phyloP scores from a whole-genome alignment of 208 protist species.

The Herpetomonas muscarum region DNA sequence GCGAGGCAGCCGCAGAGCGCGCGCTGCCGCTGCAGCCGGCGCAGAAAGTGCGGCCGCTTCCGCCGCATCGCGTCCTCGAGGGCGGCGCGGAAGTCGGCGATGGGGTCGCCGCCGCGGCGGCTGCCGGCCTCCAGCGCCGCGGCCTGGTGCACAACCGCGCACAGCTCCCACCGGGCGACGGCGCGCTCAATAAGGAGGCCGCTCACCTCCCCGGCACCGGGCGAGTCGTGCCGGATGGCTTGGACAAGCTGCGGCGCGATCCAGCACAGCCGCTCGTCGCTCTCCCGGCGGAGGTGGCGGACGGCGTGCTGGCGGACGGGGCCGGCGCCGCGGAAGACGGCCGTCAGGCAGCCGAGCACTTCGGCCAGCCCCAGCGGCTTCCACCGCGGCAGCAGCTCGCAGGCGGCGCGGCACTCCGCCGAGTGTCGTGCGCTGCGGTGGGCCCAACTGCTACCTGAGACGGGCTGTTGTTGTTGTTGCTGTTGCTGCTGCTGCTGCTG shows the following conservation, averaged over 20 bases:
- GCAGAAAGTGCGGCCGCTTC: slow-evolving; percentile 36
- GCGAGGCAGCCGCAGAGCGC: slow-evolving; percentile 39
- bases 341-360: slow-evolving; percentile 70
- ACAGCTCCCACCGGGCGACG: slow-evolving; percentile 65
- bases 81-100: slow-evolving; percentile 22
- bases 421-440: slow-evolving; percentile 15
- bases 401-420: slow-evolving; percentile 67
- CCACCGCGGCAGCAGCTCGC: slow-evolving; percentile 65
- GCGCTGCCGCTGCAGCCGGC: slow-evolving; percentile 48
- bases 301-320: slow-evolving; percentile 73
- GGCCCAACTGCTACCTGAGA: too few species aligned
- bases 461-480: not conserved
- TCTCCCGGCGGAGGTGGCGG: slow-evolving; percentile 34
- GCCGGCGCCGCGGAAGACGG: slow-evolving; percentile 49
- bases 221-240: slow-evolving; percentile 69
- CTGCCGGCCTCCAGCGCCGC: slow-evolving; percentile 48
- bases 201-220: slow-evolving; percentile 39
- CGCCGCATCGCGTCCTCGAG: slow-evolving; percentile 27
- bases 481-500: not conserved
- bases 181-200: slow-evolving; percentile 58
- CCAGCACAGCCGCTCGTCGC: slow-evolving; percentile 35
- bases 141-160: slow-evolving; percentile 66
- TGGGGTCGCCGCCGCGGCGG: slow-evolving; percentile 8
- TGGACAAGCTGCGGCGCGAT: slow-evolving; percentile 77
- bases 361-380: slow-evolving; percentile 56